Evolutionary conservation across 495 filamentous ascomycete species (phyloP).

Genomic region (Sordaria brevicollis): DNA sequence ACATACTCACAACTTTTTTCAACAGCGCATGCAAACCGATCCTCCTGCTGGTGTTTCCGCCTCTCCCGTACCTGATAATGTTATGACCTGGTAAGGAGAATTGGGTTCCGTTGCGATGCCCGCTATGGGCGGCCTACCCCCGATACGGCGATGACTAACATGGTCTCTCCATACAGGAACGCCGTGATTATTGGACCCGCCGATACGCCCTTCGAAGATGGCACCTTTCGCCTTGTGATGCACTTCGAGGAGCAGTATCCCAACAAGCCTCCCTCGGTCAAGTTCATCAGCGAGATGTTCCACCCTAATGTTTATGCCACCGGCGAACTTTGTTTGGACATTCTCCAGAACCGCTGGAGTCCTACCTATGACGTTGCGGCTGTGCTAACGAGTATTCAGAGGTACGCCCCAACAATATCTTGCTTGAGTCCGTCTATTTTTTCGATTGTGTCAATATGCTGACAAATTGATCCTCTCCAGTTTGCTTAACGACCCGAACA

Average conservation of each 20-base stretch:
- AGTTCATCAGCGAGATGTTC: constrained; percentile 99
- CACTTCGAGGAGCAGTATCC: constrained; percentile 98
- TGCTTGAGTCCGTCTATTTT: background rate
- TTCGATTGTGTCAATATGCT: background rate
- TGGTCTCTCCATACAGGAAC: constrained; percentile 53
- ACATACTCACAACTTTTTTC: constrained; percentile 10
- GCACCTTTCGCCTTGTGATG: constrained; percentile 96
- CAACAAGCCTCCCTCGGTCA: constrained; percentile 94
- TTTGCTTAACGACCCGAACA: constrained; percentile 97
- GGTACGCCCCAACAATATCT: constrained; percentile 38
- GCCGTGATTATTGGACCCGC: constrained; percentile 97
- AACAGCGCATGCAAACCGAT: constrained; percentile 97
- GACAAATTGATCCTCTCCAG: constrained; percentile 34
- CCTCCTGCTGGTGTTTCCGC: constrained; percentile 95
- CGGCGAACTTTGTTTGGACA: constrained; percentile 92
- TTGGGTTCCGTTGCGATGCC: background rate
- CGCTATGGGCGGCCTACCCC: background rate
- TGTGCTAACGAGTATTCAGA: constrained; percentile 94
- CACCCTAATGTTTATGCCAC: constrained; percentile 98
- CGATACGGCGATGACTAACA: constrained; percentile 2
- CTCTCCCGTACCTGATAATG: constrained; percentile 94
- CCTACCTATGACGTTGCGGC: constrained; percentile 98
- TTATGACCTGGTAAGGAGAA: constrained; percentile 85
- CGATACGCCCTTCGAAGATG: constrained; percentile 97
- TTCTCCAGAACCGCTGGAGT: constrained; percentile 97